Evolutionary conservation across 2,329 filamentous ascomycete species (phyloP), one percentile per base, ranked within the genome.

Genomic region (Didymella lethalis): DNA sequence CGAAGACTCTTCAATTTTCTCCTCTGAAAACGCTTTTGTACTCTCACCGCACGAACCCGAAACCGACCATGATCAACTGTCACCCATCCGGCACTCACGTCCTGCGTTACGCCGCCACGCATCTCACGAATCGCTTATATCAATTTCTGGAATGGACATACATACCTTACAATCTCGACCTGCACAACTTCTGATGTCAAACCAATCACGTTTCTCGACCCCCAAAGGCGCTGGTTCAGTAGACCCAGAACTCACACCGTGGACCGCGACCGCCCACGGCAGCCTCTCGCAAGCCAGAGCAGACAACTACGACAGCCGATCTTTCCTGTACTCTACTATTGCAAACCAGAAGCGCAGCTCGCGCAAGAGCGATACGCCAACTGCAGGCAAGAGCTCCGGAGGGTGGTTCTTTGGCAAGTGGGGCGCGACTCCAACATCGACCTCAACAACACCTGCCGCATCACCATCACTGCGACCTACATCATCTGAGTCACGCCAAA

Each of bases 61-160:
- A 66, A 50, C 70, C 70, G 63, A 76, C 75, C 45, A 77, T 77
- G 52, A 75, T 63, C 51, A 67, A 7, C 40, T 69, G 25, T 63
- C 75, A 70, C 66, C 65, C 36, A 76, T 71, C 26, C 63, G 63
- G 6, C 65, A 65, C 75, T 55, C 80, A 78, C 52, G 70, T 25
- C 76, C 72, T 45, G 76, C 77, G 2, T 77, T 93, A 4, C 90
- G 86, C 40, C 88, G 90, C 31, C 84, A 87, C 2, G 74, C 87
- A 2, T 97, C 93, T 1, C 92, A 96, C 67, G 93, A 97, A 74
- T 96, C 92, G 18, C 88, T 97, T 61, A 85, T 97, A 66, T 97
- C 93, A 0, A 85, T 97, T 1, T 87, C 89, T 0, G 93, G 92
- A 2, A 89, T 97, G 75, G 94, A 97, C 72, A 96, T 97, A 48